Conservation (phyloP, 768 basidiomycete species). For the Mycena filopes region DNA sequence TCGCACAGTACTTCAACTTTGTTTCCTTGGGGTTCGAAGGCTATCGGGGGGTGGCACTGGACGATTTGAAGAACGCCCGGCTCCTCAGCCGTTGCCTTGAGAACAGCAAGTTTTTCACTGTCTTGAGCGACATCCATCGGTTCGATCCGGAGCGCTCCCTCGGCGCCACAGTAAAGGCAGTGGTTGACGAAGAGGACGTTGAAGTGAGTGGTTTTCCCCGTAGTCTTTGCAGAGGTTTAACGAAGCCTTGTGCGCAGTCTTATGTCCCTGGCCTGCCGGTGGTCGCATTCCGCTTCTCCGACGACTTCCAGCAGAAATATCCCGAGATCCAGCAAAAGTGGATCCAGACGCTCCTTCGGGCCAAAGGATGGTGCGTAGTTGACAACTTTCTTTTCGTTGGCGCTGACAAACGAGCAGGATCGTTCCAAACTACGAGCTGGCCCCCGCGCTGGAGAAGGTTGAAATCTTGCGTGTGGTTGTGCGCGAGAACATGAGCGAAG, state of each 20-base stretch:
- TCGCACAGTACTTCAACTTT: slow-evolving; percentile 74
- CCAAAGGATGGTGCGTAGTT: slow-evolving; percentile 64
- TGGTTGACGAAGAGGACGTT: slow-evolving; percentile 61
- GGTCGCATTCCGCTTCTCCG: slow-evolving; percentile 72
- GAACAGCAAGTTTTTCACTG: slow-evolving; percentile 60
- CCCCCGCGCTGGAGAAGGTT: slow-evolving; percentile 62
- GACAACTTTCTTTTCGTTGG: slow-evolving; percentile 16
- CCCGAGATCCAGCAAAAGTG: slow-evolving; percentile 70
- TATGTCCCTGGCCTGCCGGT: slow-evolving; percentile 74
- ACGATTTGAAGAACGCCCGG: slow-evolving; percentile 70
- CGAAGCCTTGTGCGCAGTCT: slow-evolving; percentile 39
- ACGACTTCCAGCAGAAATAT: slow-evolving; percentile 63
- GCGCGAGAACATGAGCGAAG: slow-evolving; percentile 66
- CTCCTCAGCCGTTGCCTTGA: slow-evolving; percentile 72
- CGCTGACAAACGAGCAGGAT: slow-evolving; percentile 52
- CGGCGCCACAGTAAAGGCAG: slow-evolving; percentile 43
- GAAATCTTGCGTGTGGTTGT: slow-evolving; percentile 76
- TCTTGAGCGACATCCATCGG: slow-evolving; percentile 68
- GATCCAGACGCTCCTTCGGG: slow-evolving; percentile 62
- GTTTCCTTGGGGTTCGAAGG: slow-evolving; percentile 69
- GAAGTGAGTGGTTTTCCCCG: slow-evolving; percentile 53
- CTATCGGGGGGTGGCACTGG: slow-evolving; percentile 58
- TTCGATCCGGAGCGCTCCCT: slow-evolving; percentile 40
- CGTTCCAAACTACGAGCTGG: slow-evolving; percentile 61
- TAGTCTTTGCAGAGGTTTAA: background rate